Evolutionary conservation across 257 asterid genomes (phyloP), one percentile per base, ranked within the genome.

Genomic region (Avicennia marina): DNA sequence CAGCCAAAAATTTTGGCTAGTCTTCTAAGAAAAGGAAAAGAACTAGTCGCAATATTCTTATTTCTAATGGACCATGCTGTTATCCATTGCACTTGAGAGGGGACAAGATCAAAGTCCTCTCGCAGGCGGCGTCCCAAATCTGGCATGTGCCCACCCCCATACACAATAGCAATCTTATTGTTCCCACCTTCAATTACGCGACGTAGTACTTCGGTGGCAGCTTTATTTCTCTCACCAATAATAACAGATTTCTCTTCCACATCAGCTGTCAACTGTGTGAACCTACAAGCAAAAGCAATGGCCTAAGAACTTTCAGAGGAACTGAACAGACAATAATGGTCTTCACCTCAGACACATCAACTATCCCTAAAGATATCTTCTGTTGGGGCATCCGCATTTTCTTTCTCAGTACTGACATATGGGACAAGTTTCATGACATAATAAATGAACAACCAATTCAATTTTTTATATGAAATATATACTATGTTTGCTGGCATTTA

Each of bases 111-210:
- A 16, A 88, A 91, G 63, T 91, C 98, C 64, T 76, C 85, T 3
- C 83, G 66, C 24, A 93, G 65, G 17, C 96, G 79, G 8, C 97
- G 78, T 39, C 97, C 95, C 74, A 93, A 75, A 59, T 93, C 98
- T 1, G 97, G 98, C 98, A 93, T 93, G 83, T 93, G 98, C 4
- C 98, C 98, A 0, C 96, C 95, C 6, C 97, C 98, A 4, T 89
- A 93, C 13, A 89, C 76, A 46, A 91, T 82, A n/a, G 95, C 97
- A 31, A 91, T 86, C 81, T 81, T 91, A 12, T 78, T 85, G 53
- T 80, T 81, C 26, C 98, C 97, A 22, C 65, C 77, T 7, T 72
- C 59, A 0, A 89, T 74, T 56, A 96, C 95, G 63, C 69, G 74
- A 26, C 60, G 68, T 25, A 89, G 85, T 9, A 96, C 95, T 60